These are phyloP conservation scores for Anastatica hierochuntica DNA, from an alignment of 345 rosid species.

Conservation along the genomic window DNA sequence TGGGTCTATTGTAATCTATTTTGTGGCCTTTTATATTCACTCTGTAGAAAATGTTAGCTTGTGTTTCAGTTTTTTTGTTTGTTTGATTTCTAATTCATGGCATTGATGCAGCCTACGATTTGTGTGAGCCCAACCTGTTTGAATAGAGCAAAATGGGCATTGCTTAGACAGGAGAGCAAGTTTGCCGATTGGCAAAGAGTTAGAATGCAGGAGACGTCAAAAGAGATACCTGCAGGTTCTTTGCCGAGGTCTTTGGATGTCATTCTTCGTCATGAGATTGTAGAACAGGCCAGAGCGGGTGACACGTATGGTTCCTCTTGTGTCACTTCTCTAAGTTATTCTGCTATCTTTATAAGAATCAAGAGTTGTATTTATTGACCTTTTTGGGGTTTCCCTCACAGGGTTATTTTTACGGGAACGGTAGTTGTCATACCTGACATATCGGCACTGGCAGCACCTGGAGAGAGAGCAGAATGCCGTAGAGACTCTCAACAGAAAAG, in stretches of 20 bases:
- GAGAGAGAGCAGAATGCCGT: constrained; percentile 85
- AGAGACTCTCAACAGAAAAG: constrained; percentile 61
- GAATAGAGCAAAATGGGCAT: constrained; percentile 65
- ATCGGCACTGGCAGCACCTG: constrained; percentile 82
- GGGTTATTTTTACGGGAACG: constrained; percentile 89
- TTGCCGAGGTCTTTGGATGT: constrained; percentile 92
- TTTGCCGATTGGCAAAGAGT: constrained; percentile 99
- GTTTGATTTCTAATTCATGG: not conserved
- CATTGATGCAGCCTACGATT: constrained; percentile 59
- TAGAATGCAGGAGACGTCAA: constrained; percentile 95
- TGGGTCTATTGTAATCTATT: not conserved
- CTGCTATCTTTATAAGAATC: not conserved
- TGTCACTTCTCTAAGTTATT: not conserved
- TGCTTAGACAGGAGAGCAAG: constrained; percentile 92
- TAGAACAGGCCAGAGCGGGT: constrained; percentile 97
- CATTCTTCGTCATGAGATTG: constrained; percentile 91
- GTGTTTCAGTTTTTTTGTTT: not conserved
- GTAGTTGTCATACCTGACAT: constrained; percentile 93
- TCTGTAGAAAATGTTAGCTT: not conserved
- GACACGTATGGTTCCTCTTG: constrained; percentile 53
- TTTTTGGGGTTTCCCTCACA: constrained; percentile 20
- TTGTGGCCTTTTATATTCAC: no score
- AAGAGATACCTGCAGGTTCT: constrained; percentile 96
- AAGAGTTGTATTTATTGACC: not conserved
- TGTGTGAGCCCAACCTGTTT: constrained; percentile 60